Evolutionary conservation across 1,139 yeast genomes (phyloP).

Genomic region (Hansenula anomala): DNA sequence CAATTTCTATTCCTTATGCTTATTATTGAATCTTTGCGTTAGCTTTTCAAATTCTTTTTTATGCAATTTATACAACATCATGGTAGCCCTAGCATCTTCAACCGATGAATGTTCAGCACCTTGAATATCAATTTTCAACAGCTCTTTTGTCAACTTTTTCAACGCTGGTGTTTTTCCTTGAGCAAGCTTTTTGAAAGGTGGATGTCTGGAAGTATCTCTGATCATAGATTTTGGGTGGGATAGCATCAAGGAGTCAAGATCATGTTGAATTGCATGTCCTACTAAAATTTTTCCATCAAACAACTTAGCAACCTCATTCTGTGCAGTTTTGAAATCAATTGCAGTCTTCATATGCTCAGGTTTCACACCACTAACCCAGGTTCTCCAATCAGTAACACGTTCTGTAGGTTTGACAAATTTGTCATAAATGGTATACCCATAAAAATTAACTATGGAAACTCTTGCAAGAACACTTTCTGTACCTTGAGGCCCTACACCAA

Average conservation of each 20-base stretch:
- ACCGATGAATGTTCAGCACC: slow-evolving; percentile 78
- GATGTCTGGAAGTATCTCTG: slow-evolving; percentile 71
- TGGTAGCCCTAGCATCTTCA: slow-evolving; percentile 86
- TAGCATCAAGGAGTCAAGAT: slow-evolving; percentile 60
- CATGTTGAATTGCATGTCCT: slow-evolving; percentile 85
- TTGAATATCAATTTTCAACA: slow-evolving; percentile 64
- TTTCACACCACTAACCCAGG: slow-evolving; percentile 88
- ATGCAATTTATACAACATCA: slow-evolving; percentile 65
- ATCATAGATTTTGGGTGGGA: slow-evolving; percentile 61
- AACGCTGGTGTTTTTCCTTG: slow-evolving; percentile 70
- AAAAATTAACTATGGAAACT: slow-evolving; percentile 80
- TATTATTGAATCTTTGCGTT: slow-evolving; percentile 1
- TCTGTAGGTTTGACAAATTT: slow-evolving; percentile 71
- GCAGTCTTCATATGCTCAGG: slow-evolving; percentile 69
- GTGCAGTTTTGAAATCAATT: slow-evolving; percentile 61
- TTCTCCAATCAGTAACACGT: slow-evolving; percentile 84
- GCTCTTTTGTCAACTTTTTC: slow-evolving; percentile 56
- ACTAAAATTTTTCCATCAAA: slow-evolving; percentile 55
- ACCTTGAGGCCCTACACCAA: slow-evolving; percentile 81
- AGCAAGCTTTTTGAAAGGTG: slow-evolving; percentile 52
- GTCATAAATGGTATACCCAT: slow-evolving; percentile 70
- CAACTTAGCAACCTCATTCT: slow-evolving; percentile 43
- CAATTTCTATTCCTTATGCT: background rate
- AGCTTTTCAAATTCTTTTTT: slow-evolving; percentile 55
- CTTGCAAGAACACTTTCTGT: slow-evolving; percentile 71